Percentiles rank a stretch among this genome's conserved stretches.
Evolutionary conservation across 805 yeast species (phyloP).

Genomic region (Saccharomycopsis sp.): DNA sequence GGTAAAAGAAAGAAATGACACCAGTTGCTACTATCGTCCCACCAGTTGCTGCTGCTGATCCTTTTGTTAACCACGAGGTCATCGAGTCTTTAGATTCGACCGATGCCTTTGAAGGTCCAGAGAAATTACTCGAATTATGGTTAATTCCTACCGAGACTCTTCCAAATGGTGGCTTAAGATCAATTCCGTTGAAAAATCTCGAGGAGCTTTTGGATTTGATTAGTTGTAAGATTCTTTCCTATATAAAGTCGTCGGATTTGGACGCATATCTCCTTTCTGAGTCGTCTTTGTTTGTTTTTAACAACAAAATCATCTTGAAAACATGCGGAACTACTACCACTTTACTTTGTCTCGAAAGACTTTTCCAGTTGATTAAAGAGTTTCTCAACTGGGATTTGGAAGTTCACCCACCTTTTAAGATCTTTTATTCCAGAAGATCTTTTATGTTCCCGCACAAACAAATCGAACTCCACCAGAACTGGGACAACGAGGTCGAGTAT

Average conservation of each 20-base stretch:
- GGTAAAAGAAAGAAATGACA: slow-evolving; percentile 1
- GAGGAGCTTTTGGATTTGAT: slow-evolving; percentile 70
- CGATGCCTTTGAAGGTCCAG: slow-evolving; percentile 96
- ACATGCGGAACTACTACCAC: slow-evolving; percentile 97
- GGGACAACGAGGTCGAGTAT: slow-evolving; percentile 73
- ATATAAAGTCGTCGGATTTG: slow-evolving; percentile 54
- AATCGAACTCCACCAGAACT: slow-evolving; percentile 69
- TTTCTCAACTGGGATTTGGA: slow-evolving; percentile 38
- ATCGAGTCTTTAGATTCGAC: slow-evolving; percentile 79
- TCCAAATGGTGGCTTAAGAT: slow-evolving; percentile 39
- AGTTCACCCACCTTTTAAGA: slow-evolving; percentile 44
- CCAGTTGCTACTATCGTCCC: slow-evolving; percentile 1
- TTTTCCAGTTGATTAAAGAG: slow-evolving; percentile 45
- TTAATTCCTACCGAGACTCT: slow-evolving; percentile 52
- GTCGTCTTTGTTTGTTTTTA: slow-evolving; percentile 82
- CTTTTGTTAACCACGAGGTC: slow-evolving; percentile 70
- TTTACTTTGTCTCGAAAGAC: slow-evolving; percentile 60
- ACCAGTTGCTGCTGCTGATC: slow-evolving; percentile 28
- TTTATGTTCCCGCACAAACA: slow-evolving; percentile 92
- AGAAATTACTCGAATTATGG: slow-evolving; percentile 88
- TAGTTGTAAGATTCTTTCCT: slow-evolving; percentile 82
- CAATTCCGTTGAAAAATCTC: slow-evolving; percentile 63
- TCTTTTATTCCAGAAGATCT: slow-evolving; percentile 85
- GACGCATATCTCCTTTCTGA: slow-evolving; percentile 87
- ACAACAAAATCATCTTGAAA: slow-evolving; percentile 78